Conservation (phyloP, 257 asterid species). For the Lycium barbarum region DNA sequence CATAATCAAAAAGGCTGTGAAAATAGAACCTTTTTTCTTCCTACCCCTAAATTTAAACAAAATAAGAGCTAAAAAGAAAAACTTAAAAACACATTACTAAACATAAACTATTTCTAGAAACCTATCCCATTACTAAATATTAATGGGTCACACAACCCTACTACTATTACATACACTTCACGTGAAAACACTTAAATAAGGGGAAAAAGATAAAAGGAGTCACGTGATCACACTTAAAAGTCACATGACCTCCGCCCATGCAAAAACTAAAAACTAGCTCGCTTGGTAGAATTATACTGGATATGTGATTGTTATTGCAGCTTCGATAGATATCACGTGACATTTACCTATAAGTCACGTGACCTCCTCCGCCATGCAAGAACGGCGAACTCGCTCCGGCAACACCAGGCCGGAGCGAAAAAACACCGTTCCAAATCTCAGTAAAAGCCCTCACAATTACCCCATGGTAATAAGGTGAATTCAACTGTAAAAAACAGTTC, state of each 20-base stretch:
- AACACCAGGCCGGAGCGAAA: constrained; percentile 37
- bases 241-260: constrained; percentile 47
- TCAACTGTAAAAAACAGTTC: constrained; percentile 86
- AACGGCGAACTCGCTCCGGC: constrained; percentile 38
- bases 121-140: background rate
- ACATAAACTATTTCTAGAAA: constrained; percentile 6
- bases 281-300: too few relatives aligned
- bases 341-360: constrained; percentile 48
- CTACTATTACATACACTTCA: background rate
- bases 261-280: constrained; percentile 38
- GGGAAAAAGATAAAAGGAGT: background rate
- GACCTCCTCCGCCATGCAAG: constrained; percentile 37
- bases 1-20: constrained; percentile 69
- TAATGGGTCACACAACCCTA: background rate
- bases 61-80: background rate
- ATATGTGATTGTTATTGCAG: too few relatives aligned
- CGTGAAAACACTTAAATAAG: constrained; percentile 12
- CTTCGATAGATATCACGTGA: constrained; percentile 33
- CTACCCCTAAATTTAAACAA: background rate
- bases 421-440: constrained; percentile 89
- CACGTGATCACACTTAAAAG: constrained; percentile 49
- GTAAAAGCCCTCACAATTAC: constrained; percentile 79
- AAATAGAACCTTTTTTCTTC: constrained; percentile 53
- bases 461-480: constrained; percentile 87
- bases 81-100: background rate